Base-by-base conservation (phyloP, 1,284 basidiomycete genomes). In the Ganoderma resinaceum region DNA sequence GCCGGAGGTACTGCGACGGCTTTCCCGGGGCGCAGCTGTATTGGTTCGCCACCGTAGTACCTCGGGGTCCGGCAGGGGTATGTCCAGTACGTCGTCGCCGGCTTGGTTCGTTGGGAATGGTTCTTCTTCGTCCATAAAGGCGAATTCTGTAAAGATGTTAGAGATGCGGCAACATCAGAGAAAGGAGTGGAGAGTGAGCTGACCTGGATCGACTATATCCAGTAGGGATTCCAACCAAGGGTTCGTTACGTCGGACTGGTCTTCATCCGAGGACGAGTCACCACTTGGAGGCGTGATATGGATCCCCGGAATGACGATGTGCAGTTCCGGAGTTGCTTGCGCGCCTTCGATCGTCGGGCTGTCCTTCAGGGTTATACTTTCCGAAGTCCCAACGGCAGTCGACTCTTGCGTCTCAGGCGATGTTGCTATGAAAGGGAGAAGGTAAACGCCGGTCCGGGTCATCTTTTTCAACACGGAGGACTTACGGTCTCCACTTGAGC, bases 81-180 rank as follows among this genome's bases (percentile, higher is more conserved):
- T 61, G 46, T 65, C 64, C 18, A 46, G 37, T 3, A 59, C 5
- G 14, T 38, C 63, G 12, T 26, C 33, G 26, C 26, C 26, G 12
- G 8, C 20, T 9, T 57, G 38, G 14, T 29, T 43, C 7, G 31
- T 23, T 3, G 42, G 37, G 8, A 26, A 42, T 23, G 23, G 31
- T 12, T 38, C 62, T 29, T 59, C 58, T 16, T 53, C 63, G 14
- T 61, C 58, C 43, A 33, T n/a, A 57, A 61, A 65, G 7, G 35
- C 35, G 33, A 57, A 57, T 8, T 57, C 55, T 57, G 55, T 31
- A 57, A 0, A 35, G 55, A n/a, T n/a, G 8, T 57, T 35, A 57
- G 33, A 35, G 16, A 35, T n/a, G 18, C 29, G 14, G 18, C 14
- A 23, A n/a, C 4, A 2, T 6, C 43, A 23, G n/a, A 9, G 52